Evolutionary conservation across 1,139 yeast species (phyloP).

Genomic region (Debaryomyces singareniensis): DNA sequence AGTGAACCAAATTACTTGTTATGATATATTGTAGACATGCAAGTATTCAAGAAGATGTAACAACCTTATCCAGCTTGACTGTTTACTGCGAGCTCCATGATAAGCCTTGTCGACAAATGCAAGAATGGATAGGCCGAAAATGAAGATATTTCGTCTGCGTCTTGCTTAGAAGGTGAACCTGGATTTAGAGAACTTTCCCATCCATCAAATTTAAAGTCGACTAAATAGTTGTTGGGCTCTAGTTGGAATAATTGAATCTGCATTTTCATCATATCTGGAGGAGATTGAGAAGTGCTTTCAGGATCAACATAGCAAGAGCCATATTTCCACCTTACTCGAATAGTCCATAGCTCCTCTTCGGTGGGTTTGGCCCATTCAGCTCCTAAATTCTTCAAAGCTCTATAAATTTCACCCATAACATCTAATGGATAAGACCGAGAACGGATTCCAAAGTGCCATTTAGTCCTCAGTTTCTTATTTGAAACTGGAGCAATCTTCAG

Average conservation of each 20-base stretch:
- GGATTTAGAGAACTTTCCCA: conserved; percentile 54
- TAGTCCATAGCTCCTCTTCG: conserved; percentile 93
- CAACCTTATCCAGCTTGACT: conserved; percentile 18
- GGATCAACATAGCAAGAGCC: conserved; percentile 32
- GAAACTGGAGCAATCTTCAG: conserved; percentile 67
- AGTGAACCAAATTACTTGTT: too few relatives aligned
- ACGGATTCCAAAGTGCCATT: conserved; percentile 99
- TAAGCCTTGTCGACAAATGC: conserved; percentile 84
- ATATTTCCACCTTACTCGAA: conserved; percentile 92
- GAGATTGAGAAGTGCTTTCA: conserved; percentile 4
- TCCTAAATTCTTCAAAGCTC: conserved; percentile 88
- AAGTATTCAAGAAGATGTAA: conserved; percentile 1
- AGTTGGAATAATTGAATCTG: conserved; percentile 92
- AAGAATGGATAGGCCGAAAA: conserved; percentile 93
- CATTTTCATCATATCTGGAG: conserved; percentile 80
- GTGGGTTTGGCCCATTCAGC: conserved; percentile 97
- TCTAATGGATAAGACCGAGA: conserved; percentile 95
- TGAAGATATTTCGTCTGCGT: conserved; percentile 69
- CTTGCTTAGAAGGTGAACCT: conserved; percentile 18
- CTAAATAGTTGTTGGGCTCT: conserved; percentile 92
- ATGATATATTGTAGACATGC: conserved; percentile 1
- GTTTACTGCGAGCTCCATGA: conserved; percentile 95
- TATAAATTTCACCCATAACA: conserved; percentile 96
- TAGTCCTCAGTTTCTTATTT: conserved; percentile 80
- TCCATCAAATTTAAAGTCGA: conserved; percentile 96